phyloP scores from a whole-genome alignment of 2,329 filamentous ascomycete species.

The Penicillium polonicum region DNA sequence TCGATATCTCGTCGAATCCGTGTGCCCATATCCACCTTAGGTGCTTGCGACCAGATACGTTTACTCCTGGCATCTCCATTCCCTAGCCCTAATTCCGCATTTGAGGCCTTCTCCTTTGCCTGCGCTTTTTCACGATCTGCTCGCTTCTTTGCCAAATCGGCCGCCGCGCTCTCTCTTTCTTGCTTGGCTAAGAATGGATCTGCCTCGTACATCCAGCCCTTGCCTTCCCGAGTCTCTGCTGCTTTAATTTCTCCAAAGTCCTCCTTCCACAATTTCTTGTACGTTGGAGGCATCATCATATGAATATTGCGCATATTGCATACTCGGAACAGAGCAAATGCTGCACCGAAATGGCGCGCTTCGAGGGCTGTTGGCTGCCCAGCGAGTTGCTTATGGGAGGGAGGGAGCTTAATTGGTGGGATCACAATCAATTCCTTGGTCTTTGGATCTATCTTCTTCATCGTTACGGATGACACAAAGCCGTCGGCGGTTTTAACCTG shows the following conservation, averaged over 20 bases:
- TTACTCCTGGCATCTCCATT: constrained; percentile 48
- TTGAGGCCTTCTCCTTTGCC: constrained; percentile 65
- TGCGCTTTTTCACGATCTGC: constrained; percentile 63
- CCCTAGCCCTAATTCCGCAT: constrained; percentile 54
- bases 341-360: constrained; percentile 88
- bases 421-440: constrained; percentile 74
- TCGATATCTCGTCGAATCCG: constrained; percentile 78
- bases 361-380: constrained; percentile 78
- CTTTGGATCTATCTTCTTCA: constrained; percentile 73
- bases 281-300: constrained; percentile 87
- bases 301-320: constrained; percentile 96
- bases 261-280: constrained; percentile 85
- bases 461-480: constrained; percentile 75
- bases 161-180: constrained; percentile 76
- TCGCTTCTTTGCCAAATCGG: constrained; percentile 73
- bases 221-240: constrained; percentile 72
- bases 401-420: constrained; percentile 78
- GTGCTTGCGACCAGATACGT: constrained; percentile 77
- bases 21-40: constrained; percentile 90
- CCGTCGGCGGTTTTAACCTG: constrained; percentile 68
- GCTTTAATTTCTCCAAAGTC: constrained; percentile 81
- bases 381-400: constrained; percentile 72
- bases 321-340: constrained; percentile 85
- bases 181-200: constrained; percentile 83
- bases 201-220: constrained; percentile 88